Evolutionary conservation across 768 basidiomycete genomes (phyloP), one percentile per base, ranked within the genome.

Genomic region (Tulasnella sp.): DNA sequence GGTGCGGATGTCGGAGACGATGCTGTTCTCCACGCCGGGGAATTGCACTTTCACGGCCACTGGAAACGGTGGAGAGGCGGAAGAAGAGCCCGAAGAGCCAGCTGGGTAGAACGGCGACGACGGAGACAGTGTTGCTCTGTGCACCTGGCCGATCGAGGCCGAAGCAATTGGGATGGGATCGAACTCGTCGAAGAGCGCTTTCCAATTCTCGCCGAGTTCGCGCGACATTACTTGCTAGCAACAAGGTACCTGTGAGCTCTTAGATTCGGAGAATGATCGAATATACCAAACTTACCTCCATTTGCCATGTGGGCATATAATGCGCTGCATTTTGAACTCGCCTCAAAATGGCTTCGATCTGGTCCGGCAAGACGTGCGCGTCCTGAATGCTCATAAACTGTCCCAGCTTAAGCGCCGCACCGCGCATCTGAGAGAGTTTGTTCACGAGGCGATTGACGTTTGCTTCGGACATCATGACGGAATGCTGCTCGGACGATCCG

Each of bases 311-410:
- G 0, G 96, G 96, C 96, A 99, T 99, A 78, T 98, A 98, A 79
- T 99, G 94, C 1, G 96, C 96, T 75, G 90, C 88, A 75, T 96
- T 92, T 78, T 98, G 96, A 0, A 99, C 95, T 35, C 90, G 83
- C 67, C 94, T 86, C 76, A 99, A 89, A 36, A 99, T 90, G 69
- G 86, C 85, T 77, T 98, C 95, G 3, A 98, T 80, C 75, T 96
- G 94, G 0, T 90, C 86, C 0, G 95, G 92, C 1, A 99, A 83
- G 41, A 92, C 82, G 75, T 96, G 90, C 0, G 94, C 91, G 79
- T 99, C 96, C 84, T 99, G 97, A 37, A 98, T 98, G 78, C 94
- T 96, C 84, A 98, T 84, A 77, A 98, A 99, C 78, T 98, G 97
- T 0, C 97, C 97, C 1, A 98, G 82, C 80, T 99, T 98, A 74